phyloP scores from a whole-genome alignment of 2,329 filamentous ascomycete species.

The Aspergillus floridensis region DNA sequence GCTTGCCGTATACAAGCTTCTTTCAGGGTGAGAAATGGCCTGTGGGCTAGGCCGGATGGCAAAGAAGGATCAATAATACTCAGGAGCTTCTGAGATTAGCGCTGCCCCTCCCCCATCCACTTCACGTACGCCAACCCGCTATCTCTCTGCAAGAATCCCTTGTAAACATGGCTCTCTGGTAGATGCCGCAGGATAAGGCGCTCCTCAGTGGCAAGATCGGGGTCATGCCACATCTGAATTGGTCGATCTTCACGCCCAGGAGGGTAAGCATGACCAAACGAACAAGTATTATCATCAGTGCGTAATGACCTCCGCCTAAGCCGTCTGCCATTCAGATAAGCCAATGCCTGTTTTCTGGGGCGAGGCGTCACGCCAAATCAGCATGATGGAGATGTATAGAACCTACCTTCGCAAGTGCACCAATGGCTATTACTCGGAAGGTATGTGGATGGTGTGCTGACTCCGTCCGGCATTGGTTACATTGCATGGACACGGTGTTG shows the following conservation, averaged over 20 bases:
- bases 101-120: background rate
- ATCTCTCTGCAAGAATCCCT: background rate
- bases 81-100: background rate
- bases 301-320: background rate
- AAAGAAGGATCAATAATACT: background rate
- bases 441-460: constrained; percentile 6
- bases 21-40: background rate
- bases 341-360: background rate
- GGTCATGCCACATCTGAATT: background rate
- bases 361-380: background rate
- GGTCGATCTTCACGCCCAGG: background rate
- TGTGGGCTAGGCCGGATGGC: background rate
- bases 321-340: background rate
- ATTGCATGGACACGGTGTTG: constrained; percentile 16
- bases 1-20: background rate
- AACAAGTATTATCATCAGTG: background rate
- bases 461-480: constrained; percentile 18
- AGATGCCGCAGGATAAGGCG: background rate
- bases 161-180: background rate
- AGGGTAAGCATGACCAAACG: background rate
- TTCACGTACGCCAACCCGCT: background rate
- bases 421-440: background rate
- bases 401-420: background rate
- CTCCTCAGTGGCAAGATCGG: constrained; percentile 1
- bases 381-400: background rate